These are phyloP conservation scores for Escovopsis sp. DNA, from an alignment of 2,329 filamentous ascomycete species.

Conservation along the genomic window DNA sequence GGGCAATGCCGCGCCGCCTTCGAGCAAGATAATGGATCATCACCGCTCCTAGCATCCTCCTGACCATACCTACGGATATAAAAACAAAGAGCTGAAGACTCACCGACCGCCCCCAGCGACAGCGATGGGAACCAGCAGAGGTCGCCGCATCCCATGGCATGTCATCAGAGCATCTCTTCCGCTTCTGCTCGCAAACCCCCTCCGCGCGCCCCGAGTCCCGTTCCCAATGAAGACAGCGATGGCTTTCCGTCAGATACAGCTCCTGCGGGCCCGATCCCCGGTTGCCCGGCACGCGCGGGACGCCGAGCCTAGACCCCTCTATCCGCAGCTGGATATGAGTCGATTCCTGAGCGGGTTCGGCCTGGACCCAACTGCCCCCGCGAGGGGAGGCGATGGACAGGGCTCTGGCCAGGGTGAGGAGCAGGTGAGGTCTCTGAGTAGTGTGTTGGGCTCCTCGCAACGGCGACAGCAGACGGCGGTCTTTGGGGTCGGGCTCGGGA, in stretches of 20 bases:
- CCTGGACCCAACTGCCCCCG: neutral
- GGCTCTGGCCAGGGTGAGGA: neutral
- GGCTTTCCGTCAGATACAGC: slow-evolving; percentile 14
- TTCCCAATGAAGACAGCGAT: slow-evolving; percentile 5
- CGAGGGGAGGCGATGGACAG: neutral
- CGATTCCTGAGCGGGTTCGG: slow-evolving; percentile 12
- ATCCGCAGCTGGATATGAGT: slow-evolving; percentile 13
- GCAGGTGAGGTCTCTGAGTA: neutral
- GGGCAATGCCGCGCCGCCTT: neutral
- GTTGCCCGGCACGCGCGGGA: slow-evolving; percentile 12
- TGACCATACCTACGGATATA: slow-evolving; percentile 10
- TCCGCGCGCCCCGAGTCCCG: neutral
- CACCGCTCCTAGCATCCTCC: neutral
- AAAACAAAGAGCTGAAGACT: slow-evolving; percentile 7
- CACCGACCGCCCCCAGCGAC: neutral
- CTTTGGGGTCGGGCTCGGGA: neutral
- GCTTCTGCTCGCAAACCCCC: neutral
- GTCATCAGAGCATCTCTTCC: slow-evolving; percentile 13
- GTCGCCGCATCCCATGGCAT: slow-evolving; percentile 13
- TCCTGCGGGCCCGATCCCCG: slow-evolving; percentile 15
- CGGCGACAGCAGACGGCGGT: neutral
- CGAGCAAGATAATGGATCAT: neutral
- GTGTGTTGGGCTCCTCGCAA: neutral
- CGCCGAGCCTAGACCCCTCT: slow-evolving; percentile 8
- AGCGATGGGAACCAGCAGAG: no score